phyloP scores from a whole-genome alignment of 2,329 filamentous ascomycete genomes.

The Trichoderma sp. region DNA sequence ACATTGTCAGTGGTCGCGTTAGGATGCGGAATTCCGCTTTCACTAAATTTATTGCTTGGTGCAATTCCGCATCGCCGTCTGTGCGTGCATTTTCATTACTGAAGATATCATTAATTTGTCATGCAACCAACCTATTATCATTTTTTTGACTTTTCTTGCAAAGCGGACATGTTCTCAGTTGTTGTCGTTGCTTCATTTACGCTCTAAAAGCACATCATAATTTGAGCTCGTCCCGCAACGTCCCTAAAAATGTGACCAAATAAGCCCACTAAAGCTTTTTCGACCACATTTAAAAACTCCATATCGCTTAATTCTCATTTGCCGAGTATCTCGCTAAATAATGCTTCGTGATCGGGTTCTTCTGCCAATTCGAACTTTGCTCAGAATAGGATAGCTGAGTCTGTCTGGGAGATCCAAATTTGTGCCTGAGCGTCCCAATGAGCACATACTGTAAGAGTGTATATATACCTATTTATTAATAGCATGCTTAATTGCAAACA shows the following conservation, averaged over 20 bases:
- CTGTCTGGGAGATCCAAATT: slow-evolving; percentile 42
- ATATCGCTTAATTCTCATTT: too few species aligned
- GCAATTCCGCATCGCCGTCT: neutral
- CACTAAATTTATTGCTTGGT: neutral
- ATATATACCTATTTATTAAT: slow-evolving; percentile 36
- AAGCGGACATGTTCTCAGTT: neutral
- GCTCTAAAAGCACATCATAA: neutral
- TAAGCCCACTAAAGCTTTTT: too few species aligned
- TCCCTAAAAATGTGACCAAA: too few species aligned
- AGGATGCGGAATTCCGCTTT: neutral
- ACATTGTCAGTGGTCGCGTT: neutral
- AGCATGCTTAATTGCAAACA: too few species aligned
- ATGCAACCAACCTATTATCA: neutral
- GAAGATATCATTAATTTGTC: neutral
- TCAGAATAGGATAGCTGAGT: neutral
- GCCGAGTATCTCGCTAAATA: too few species aligned
- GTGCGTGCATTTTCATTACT: neutral
- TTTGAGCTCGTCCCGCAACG: too few species aligned
- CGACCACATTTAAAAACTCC: too few species aligned
- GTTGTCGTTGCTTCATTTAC: neutral
- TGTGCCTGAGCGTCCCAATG: slow-evolving; percentile 34
- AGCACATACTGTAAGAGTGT: slow-evolving; percentile 37
- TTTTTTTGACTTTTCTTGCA: neutral
- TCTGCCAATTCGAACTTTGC: too few species aligned
- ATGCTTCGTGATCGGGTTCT: too few species aligned